phyloP scores from a whole-genome alignment of 306 rosid genomes.

The Abrus precatorius region DNA sequence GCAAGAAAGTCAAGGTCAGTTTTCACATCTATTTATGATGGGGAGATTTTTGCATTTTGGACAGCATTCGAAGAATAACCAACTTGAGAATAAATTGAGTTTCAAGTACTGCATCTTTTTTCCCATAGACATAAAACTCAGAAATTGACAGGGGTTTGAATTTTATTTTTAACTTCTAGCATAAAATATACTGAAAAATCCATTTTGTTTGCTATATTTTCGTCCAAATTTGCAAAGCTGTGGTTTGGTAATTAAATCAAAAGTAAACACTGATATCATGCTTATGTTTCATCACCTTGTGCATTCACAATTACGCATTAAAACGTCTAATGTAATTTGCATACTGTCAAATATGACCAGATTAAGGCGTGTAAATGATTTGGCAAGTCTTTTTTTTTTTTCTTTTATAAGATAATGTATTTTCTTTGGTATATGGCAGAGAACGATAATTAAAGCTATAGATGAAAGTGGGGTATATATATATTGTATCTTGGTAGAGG shows the following conservation, averaged over 20 bases:
- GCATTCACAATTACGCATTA: background rate
- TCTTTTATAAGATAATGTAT: slow-evolving; percentile 5
- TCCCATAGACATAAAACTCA: background rate
- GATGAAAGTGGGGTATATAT: slow-evolving; percentile 1
- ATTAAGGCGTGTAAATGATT: slow-evolving; percentile 24
- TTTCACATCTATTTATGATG: slow-evolving; percentile 23
- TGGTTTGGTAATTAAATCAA: too few relatives aligned
- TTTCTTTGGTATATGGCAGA: slow-evolving; percentile 32
- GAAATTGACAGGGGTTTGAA: slow-evolving; percentile 21
- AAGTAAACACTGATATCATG: too few relatives aligned
- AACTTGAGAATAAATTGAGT: slow-evolving; percentile 1
- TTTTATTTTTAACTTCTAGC: background rate
- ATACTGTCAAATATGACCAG: slow-evolving; percentile 21
- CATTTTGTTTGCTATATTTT: slow-evolving; percentile 4
- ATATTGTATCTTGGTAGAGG: slow-evolving; percentile 14
- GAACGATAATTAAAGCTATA: slow-evolving; percentile 39
- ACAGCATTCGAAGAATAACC: slow-evolving; percentile 38
- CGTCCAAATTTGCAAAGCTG: slow-evolving; percentile 31
- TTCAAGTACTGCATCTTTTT: slow-evolving; percentile 26
- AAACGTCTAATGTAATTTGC: background rate
- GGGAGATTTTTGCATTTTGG: slow-evolving; percentile 31
- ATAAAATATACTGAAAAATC: background rate
- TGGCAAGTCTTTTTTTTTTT: background rate
- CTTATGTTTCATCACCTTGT: too few relatives aligned
- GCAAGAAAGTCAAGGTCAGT: slow-evolving; percentile 23